Conservation (phyloP, 1,284 basidiomycete genomes). For the Heterobasidion irregulare region DNA sequence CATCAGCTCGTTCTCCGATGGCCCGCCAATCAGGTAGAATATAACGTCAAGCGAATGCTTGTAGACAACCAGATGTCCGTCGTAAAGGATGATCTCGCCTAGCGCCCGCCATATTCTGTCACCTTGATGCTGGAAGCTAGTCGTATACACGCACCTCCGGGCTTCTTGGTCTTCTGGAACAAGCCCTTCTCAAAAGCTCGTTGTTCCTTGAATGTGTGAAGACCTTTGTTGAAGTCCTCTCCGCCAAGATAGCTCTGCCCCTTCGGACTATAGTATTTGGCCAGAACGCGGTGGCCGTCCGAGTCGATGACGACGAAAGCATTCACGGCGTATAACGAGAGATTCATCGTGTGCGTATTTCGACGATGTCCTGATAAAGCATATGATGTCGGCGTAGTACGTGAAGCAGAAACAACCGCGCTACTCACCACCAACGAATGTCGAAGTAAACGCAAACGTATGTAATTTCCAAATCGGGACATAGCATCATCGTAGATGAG, state of each 20-base stretch:
- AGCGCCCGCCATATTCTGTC: background rate
- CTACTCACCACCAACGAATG: background rate
- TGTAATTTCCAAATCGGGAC: background rate
- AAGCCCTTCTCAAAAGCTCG: slow-evolving; percentile 92
- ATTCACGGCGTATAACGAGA: slow-evolving; percentile 80
- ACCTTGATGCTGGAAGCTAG: background rate
- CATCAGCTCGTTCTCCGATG: slow-evolving; percentile 96
- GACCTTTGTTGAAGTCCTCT: slow-evolving; percentile 53
- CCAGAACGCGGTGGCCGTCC: slow-evolving; percentile 89
- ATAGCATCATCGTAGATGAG: background rate
- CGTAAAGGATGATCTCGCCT: slow-evolving; percentile 96
- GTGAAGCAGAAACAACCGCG: background rate
- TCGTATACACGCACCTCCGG: slow-evolving; percentile 56
- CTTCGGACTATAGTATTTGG: slow-evolving; percentile 90
- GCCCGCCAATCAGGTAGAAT: slow-evolving; percentile 88
- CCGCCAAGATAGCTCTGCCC: slow-evolving; percentile 28
- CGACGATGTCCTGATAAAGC: background rate
- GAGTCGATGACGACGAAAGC: slow-evolving; percentile 91
- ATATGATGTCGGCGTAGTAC: background rate
- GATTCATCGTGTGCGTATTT: slow-evolving; percentile 40
- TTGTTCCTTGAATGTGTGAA: slow-evolving; percentile 84
- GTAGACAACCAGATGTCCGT: slow-evolving; percentile 88
- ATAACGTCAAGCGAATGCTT: slow-evolving; percentile 93
- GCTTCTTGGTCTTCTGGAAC: slow-evolving; percentile 91
- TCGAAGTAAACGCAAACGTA: background rate